A percentile compares a stretch with the other conserved stretches of the same genome.
Conservation (phyloP, 495 filamentous ascomycete species). For the Penicillium coprophilum region DNA sequence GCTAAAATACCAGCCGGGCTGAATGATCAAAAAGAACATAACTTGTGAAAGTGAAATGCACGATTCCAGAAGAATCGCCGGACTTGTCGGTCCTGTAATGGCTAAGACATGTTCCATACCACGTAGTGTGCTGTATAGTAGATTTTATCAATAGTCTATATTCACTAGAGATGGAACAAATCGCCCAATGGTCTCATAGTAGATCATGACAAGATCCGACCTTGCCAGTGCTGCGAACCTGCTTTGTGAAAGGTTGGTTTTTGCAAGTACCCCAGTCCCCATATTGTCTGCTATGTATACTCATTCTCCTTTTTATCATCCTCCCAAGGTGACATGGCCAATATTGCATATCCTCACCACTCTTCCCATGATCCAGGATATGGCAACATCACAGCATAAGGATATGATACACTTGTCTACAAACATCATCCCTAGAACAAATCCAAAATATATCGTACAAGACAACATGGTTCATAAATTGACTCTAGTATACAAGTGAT, state of each 20-base stretch:
- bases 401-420: not conserved
- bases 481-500: constrained; percentile 32
- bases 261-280: not conserved
- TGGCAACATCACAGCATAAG: not conserved
- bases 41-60: constrained; percentile 25
- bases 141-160: not conserved
- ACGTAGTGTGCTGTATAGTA: not conserved
- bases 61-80: constrained; percentile 16
- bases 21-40: constrained; percentile 48
- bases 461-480: constrained; percentile 22
- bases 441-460: not conserved
- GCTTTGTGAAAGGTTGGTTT: not conserved
- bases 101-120: constrained; percentile 2
- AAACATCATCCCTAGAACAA: not conserved
- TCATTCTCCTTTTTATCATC: not conserved
- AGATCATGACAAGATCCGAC: not conserved
- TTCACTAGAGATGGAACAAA: not conserved
- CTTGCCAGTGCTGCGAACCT: not conserved
- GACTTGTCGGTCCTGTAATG: constrained; percentile 17
- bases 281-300: not conserved
- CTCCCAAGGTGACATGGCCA: not conserved
- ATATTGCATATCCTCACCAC: not conserved
- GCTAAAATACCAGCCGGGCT: constrained; percentile 47
- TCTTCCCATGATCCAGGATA: not conserved
- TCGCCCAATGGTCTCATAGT: not conserved